These are phyloP conservation scores for Xylariales sp. DNA, from an alignment of 2,329 filamentous ascomycete genomes.

Conservation along the genomic window DNA sequence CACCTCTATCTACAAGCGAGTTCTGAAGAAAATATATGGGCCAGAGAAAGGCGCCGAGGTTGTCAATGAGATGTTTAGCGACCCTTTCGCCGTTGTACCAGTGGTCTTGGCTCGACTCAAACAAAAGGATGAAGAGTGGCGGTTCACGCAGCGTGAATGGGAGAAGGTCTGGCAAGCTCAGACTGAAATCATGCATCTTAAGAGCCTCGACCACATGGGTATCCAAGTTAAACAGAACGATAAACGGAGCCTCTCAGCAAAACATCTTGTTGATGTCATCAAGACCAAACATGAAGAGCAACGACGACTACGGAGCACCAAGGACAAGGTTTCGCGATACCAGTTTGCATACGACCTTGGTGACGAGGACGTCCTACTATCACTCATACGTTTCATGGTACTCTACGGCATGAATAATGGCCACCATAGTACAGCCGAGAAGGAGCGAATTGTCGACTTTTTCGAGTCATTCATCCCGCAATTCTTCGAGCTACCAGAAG, in stretches of 20 bases:
- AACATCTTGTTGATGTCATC: conserved; percentile 89
- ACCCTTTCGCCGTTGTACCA: conserved; percentile 88
- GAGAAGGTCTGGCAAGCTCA: conserved; percentile 98
- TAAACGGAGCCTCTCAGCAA: conserved; percentile 90
- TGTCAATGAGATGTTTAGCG: conserved; percentile 84
- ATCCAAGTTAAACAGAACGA: conserved; percentile 88
- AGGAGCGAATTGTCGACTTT: conserved; percentile 78
- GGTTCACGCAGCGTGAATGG: conserved; percentile 96
- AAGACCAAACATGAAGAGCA: conserved; percentile 94
- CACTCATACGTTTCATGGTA: conserved; percentile 71
- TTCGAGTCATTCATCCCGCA: conserved; percentile 79
- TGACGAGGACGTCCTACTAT: conserved; percentile 75
- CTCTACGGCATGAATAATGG: conserved; percentile 75
- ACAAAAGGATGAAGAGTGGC: conserved; percentile 97
- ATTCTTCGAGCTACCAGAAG: conserved; percentile 81
- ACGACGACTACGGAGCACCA: conserved; percentile 75
- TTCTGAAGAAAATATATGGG: conserved; percentile 97
- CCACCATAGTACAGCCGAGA: conserved; percentile 77
- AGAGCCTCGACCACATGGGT: conserved; percentile 96
- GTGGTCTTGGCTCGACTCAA: conserved; percentile 90
- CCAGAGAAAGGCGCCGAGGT: conserved; percentile 84
- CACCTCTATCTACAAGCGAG: conserved; percentile 95
- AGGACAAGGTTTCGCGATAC: conserved; percentile 70
- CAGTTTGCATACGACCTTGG: conserved; percentile 82
- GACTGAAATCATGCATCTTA: conserved; percentile 94